Conservation (phyloP, 345 rosid species). For the Salix koriyanagi region DNA sequence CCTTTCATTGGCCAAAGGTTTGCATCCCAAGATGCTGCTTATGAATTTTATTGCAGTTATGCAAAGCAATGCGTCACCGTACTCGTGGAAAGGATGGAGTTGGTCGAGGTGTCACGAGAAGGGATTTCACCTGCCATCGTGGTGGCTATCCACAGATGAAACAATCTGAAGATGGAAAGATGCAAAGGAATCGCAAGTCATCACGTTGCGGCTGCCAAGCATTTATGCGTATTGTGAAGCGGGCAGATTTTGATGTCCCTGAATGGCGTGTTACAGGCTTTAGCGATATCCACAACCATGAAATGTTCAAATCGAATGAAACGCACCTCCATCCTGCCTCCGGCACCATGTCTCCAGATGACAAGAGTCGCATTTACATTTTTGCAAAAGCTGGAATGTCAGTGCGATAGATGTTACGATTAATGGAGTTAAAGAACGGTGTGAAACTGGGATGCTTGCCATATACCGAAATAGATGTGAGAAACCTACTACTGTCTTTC, state of each 20-base stretch:
- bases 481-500: conserved; percentile 20
- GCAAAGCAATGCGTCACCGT: conserved; percentile 23
- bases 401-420: conserved; percentile 19
- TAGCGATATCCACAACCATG: conserved; percentile 24
- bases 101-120: conserved; percentile 21
- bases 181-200: conserved; percentile 26
- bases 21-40: conserved; percentile 23
- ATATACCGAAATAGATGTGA: conserved; percentile 23
- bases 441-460: conserved; percentile 28
- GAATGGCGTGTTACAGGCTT: conserved; percentile 28
- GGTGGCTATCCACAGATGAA: conserved; percentile 25
- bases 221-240: conserved; percentile 15
- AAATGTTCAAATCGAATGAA: conserved; percentile 16
- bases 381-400: conserved; percentile 29
- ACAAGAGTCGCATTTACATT: conserved; percentile 20
- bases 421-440: conserved; percentile 27
- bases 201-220: conserved; percentile 24
- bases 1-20: conserved; percentile 24
- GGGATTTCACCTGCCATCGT: conserved; percentile 24
- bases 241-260: conserved; percentile 25
- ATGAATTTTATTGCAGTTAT: conserved; percentile 24
- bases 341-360: conserved; percentile 16
- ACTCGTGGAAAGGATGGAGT: conserved; percentile 24
- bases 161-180: conserved; percentile 19
- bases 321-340: conserved; percentile 15